Evolutionary conservation across 345 rosid genomes (phyloP).

Genomic region (Turnera subulata): DNA sequence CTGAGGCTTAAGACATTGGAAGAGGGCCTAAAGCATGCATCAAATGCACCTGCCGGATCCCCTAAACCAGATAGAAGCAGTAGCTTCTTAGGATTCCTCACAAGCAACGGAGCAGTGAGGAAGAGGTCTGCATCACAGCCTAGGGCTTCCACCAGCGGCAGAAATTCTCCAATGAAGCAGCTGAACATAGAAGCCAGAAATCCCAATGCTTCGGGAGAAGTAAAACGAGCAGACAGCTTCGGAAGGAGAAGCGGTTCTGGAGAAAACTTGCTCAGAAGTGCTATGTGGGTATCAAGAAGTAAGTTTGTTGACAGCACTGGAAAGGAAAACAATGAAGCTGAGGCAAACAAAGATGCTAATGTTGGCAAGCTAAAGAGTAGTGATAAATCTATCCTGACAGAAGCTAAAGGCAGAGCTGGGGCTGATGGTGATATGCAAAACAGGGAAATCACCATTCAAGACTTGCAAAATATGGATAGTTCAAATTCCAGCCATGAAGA

Average conservation of each 20-base stretch:
- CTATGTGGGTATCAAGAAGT: constrained; percentile 53
- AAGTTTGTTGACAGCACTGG: constrained; percentile 47
- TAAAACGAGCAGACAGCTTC: constrained; percentile 23
- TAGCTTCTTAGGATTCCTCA: constrained; percentile 64
- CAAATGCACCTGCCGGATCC: constrained; percentile 28
- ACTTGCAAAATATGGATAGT: constrained; percentile 23
- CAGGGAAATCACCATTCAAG: too few species aligned
- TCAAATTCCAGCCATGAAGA: constrained; percentile 29
- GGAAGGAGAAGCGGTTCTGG: constrained; percentile 29
- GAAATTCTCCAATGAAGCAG: constrained; percentile 43
- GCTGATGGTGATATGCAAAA: constrained; percentile 28
- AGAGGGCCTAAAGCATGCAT: constrained; percentile 49
- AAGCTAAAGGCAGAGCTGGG: constrained; percentile 18
- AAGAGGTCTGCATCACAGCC: constrained; percentile 73
- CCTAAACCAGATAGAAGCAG: constrained; percentile 50
- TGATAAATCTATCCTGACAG: constrained; percentile 7
- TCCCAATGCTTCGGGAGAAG: constrained; percentile 5
- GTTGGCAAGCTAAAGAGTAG: constrained; percentile 19
- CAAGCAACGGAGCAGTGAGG: constrained; percentile 50
- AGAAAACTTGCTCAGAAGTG: constrained; percentile 33
- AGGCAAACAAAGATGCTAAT: constrained; percentile 24
- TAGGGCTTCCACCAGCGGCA: constrained; percentile 41
- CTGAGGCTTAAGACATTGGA: constrained; percentile 73
- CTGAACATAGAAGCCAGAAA: constrained; percentile 29
- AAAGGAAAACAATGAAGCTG: constrained; percentile 54